Evolutionary conservation across 768 basidiomycete genomes (phyloP).

Genomic region (Lentinus tigrinus): DNA sequence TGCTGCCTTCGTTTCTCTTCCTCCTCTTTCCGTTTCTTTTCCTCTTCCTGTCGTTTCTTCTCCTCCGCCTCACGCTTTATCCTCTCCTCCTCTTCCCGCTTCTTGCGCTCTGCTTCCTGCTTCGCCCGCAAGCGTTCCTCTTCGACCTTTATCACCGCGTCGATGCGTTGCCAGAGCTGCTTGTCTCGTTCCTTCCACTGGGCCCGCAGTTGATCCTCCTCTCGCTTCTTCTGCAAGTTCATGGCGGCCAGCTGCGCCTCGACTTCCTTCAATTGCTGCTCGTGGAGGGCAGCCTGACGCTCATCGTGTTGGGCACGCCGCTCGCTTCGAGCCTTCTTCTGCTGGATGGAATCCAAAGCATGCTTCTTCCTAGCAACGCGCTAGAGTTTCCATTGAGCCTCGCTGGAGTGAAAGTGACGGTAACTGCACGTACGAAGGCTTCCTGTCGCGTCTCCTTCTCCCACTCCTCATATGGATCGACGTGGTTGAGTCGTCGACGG

Average conservation of each 20-base stretch:
- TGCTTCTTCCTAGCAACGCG: constrained; percentile 38
- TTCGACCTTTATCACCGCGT: constrained; percentile 59
- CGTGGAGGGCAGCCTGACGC: constrained; percentile 40
- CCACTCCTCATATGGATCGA: constrained; percentile 51
- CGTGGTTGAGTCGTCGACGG: constrained; percentile 40
- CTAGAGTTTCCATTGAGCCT: constrained; percentile 21
- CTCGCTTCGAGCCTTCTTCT: constrained; percentile 13
- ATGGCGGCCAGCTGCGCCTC: constrained; percentile 43
- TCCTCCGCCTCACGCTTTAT: constrained; percentile 32
- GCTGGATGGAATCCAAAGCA: constrained; percentile 17
- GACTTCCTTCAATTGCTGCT: constrained; percentile 53
- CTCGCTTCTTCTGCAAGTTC: constrained; percentile 42
- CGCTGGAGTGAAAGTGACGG: neutral
- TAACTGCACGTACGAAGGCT: constrained; percentile 38
- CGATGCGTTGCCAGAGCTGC: constrained; percentile 55
- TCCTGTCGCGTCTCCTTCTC: constrained; percentile 48
- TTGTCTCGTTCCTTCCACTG: constrained; percentile 46
- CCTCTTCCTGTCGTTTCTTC: constrained; percentile 25
- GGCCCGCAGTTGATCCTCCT: constrained; percentile 43
- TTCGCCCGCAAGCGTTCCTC: constrained; percentile 54
- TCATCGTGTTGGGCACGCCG: constrained; percentile 24
- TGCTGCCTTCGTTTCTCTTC: constrained; percentile 23
- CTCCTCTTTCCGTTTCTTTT: constrained; percentile 27
- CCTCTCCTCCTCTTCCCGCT: constrained; percentile 48
- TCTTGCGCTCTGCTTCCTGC: constrained; percentile 57